Conservation (phyloP, 169 alveolate species). For the Plasmodium gonderi region DNA sequence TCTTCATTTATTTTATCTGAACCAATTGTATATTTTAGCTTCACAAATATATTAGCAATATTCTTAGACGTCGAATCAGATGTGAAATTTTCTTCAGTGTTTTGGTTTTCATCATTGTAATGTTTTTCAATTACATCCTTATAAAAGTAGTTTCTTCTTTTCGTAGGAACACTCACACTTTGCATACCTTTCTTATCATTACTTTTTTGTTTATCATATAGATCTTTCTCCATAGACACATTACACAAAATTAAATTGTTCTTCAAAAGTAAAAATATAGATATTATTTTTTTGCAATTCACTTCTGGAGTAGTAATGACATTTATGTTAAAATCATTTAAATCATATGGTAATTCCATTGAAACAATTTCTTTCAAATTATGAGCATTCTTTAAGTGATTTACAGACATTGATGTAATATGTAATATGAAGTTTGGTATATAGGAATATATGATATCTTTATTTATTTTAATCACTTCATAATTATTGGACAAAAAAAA, state of each 20-base stretch:
- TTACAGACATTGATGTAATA: slow-evolving; percentile 41
- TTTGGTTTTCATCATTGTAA: slow-evolving; percentile 16
- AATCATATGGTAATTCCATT: background rate
- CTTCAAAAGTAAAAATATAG: slow-evolving; percentile 51
- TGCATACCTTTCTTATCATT: background rate
- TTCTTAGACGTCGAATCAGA: background rate
- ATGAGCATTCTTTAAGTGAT: slow-evolving; percentile 48
- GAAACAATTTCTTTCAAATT: slow-evolving; percentile 7
- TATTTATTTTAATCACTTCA: slow-evolving; percentile 43
- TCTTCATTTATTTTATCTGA: slow-evolving; percentile 28
- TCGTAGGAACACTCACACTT: background rate
- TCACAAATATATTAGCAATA: slow-evolving; percentile 53
- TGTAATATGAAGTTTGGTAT: slow-evolving; percentile 58
- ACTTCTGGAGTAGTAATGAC: background rate
- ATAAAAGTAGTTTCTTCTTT: slow-evolving; percentile 42
- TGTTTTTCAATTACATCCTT: slow-evolving; percentile 70
- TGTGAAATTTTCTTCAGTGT: background rate
- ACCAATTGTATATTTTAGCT: slow-evolving; percentile 68
- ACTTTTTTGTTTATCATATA: slow-evolving; percentile 31
- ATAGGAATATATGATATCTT: slow-evolving; percentile 44
- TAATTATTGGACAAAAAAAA: slow-evolving; percentile 56
- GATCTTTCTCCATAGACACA: slow-evolving; percentile 48
- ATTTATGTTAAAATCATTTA: slow-evolving; percentile 31
- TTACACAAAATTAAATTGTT: slow-evolving; percentile 20
- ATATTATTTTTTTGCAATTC: slow-evolving; percentile 49